Evolutionary conservation across 116 monocot genomes (phyloP).

Genomic region (Posidonia oceanica): DNA sequence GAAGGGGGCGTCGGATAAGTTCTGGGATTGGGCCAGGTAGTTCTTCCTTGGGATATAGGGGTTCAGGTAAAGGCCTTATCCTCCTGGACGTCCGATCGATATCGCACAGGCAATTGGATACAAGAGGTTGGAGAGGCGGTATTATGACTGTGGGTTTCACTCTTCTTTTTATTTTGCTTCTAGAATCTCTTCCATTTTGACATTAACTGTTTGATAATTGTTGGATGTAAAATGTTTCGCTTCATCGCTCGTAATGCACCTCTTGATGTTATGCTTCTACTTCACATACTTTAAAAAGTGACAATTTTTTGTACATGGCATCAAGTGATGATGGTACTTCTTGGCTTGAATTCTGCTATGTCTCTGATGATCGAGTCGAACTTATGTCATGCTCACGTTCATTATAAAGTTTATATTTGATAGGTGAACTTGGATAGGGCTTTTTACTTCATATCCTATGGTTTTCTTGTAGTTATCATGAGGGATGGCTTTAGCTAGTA

Average conservation of each 20-base stretch:
- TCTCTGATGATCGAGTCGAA: too few relatives aligned
- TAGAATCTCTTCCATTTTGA: too few relatives aligned
- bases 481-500: slow-evolving; percentile 65
- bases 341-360: too few relatives aligned
- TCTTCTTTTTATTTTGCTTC: slow-evolving; percentile 5
- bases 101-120: slow-evolving; percentile 81
- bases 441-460: neutral
- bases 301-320: too few relatives aligned
- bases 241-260: too few relatives aligned
- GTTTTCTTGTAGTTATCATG: slow-evolving; percentile 50
- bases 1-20: slow-evolving; percentile 60
- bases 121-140: slow-evolving; percentile 69
- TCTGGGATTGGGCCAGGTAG: slow-evolving; percentile 85
- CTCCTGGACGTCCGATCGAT: slow-evolving; percentile 66
- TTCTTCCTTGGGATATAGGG: slow-evolving; percentile 85
- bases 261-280: too few relatives aligned
- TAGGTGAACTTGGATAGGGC: neutral
- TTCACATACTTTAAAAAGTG: too few relatives aligned
- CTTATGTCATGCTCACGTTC: too few relatives aligned
- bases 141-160: slow-evolving; percentile 74
- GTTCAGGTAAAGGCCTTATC: slow-evolving; percentile 68
- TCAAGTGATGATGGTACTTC: too few relatives aligned
- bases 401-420: too few relatives aligned
- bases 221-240: too few relatives aligned
- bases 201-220: too few relatives aligned